phyloP scores from a whole-genome alignment of 306 rosid genomes.

The Cicer bijugum region DNA sequence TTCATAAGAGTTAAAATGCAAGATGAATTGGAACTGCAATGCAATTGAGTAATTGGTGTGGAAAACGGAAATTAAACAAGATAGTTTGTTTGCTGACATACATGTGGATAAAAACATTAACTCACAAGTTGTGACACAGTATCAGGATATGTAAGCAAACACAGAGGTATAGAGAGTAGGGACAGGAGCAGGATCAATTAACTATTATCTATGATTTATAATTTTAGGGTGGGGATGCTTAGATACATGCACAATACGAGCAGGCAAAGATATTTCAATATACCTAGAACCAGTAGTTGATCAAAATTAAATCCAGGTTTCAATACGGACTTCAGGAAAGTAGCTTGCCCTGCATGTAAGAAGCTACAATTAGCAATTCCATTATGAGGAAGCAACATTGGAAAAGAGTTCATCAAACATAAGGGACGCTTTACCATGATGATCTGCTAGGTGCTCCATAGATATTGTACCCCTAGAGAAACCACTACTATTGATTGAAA shows the following conservation, averaged over 20 bases:
- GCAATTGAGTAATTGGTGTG: not conserved
- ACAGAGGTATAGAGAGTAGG: not conserved
- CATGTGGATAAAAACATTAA: not conserved
- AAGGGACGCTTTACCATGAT: slow-evolving; percentile 62
- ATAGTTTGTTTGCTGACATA: slow-evolving; percentile 10
- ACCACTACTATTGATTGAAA: slow-evolving; percentile 65
- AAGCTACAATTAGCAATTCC: slow-evolving; percentile 37
- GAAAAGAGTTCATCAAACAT: slow-evolving; percentile 32
- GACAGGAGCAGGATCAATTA: not conserved
- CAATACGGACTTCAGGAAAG: slow-evolving; percentile 66
- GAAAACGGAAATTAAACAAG: not conserved
- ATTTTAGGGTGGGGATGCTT: not conserved
- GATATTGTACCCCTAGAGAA: slow-evolving; percentile 78
- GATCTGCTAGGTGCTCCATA: slow-evolving; percentile 86
- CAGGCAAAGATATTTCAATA: slow-evolving; percentile 27
- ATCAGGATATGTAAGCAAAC: slow-evolving; percentile 7
- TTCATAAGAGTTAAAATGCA: slow-evolving; percentile 8
- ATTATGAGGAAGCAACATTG: slow-evolving; percentile 30
- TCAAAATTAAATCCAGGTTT: slow-evolving; percentile 90
- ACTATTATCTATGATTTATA: not conserved
- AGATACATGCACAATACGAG: slow-evolving; percentile 2
- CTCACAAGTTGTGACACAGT: not conserved
- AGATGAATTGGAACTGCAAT: not conserved
- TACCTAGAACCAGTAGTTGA: slow-evolving; percentile 82
- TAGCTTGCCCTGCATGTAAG: slow-evolving; percentile 70